Conservation (phyloP, 345 rosid genomes). For the Raphanus sativus region DNA sequence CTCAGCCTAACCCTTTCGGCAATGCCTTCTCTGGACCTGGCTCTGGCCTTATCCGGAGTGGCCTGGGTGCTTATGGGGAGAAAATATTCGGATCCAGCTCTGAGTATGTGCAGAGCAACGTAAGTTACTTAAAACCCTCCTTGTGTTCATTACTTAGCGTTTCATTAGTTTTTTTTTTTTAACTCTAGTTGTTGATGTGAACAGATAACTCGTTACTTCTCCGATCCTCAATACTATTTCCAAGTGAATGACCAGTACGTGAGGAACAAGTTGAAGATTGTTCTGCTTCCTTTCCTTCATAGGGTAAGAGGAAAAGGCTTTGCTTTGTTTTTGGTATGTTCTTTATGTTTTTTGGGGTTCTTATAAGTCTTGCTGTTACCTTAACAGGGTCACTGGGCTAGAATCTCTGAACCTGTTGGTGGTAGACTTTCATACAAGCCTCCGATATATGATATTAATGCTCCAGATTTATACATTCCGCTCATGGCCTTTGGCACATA, state of each 20-base stretch:
- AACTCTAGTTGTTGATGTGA: constrained; percentile 8
- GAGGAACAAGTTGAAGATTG: constrained; percentile 95
- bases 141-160: not conserved
- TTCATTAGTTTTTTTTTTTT: not conserved
- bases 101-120: constrained; percentile 98
- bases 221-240: constrained; percentile 95
- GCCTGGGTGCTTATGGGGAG: constrained; percentile 93
- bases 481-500: constrained; percentile 94
- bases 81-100: constrained; percentile 92
- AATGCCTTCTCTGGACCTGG: constrained; percentile 91
- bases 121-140: constrained; percentile 35
- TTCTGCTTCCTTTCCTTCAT: constrained; percentile 86
- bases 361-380: not conserved
- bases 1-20: constrained; percentile 83
- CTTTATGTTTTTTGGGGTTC: not conserved
- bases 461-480: constrained; percentile 92
- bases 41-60: constrained; percentile 85
- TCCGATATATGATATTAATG: constrained; percentile 85
- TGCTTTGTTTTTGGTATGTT: not conserved
- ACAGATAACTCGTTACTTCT: constrained; percentile 87
- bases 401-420: constrained; percentile 93
- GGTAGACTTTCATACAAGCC: constrained; percentile 98
- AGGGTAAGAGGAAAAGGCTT: constrained; percentile 53
- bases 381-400: constrained; percentile 86
- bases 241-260: constrained; percentile 98